phyloP scores from a whole-genome alignment of 2,329 filamentous ascomycete genomes.

The Xylariaceae sp. region DNA sequence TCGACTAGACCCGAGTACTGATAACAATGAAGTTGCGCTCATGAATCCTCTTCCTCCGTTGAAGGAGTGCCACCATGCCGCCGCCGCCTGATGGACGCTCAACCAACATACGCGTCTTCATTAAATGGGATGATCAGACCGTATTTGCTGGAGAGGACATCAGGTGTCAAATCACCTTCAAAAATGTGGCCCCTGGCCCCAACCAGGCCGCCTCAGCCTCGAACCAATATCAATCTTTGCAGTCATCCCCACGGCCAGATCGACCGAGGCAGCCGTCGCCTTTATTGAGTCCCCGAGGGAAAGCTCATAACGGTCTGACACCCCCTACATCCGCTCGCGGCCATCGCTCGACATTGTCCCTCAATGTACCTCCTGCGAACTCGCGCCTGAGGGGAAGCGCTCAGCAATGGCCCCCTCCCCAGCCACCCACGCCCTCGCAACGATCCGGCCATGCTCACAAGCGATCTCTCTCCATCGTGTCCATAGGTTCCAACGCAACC shows the following conservation, averaged over 20 bases:
- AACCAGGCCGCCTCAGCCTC: constrained; percentile 37
- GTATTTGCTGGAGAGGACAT: constrained; percentile 97
- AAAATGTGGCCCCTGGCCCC: constrained; percentile 70
- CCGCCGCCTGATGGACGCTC: constrained; percentile 53
- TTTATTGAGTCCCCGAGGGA: constrained; percentile 48
- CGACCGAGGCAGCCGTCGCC: constrained; percentile 50
- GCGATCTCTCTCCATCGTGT: constrained; percentile 82
- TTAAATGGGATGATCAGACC: constrained; percentile 91
- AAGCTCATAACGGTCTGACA: constrained; percentile 51
- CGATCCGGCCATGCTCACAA: constrained; percentile 66
- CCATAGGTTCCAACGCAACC: constrained; percentile 65
- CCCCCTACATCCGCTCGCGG: constrained; percentile 56
- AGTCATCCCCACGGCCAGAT: constrained; percentile 42
- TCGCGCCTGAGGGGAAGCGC: constrained; percentile 54
- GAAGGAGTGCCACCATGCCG: constrained; percentile 53
- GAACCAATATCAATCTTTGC: constrained; percentile 34
- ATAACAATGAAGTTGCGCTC: constrained; percentile 37
- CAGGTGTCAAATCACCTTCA: constrained; percentile 95
- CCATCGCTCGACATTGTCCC: constrained; percentile 71
- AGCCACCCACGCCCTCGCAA: constrained; percentile 34
- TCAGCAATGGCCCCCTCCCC: constrained; percentile 50
- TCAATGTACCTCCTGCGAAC: constrained; percentile 58
- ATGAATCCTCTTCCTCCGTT: constrained; percentile 41
- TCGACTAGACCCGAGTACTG: constrained; percentile 4
- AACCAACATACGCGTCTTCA: constrained; percentile 89